A percentile compares a stretch with the other conserved stretches of the same genome.
Conservation (phyloP, 1,139 yeast species). For the Scheffersomyces cryptocercus region DNA sequence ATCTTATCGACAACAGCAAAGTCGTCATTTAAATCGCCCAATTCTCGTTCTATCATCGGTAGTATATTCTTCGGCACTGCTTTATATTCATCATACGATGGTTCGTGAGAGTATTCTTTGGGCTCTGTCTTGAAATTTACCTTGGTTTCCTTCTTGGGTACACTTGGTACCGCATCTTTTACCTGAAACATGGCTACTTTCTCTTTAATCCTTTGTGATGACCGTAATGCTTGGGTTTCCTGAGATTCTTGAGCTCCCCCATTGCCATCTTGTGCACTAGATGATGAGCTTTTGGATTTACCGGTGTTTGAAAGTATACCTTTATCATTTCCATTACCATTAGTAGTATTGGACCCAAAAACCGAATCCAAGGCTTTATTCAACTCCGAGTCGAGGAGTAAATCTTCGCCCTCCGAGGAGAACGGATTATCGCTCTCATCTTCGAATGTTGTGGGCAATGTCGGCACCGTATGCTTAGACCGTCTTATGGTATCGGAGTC, state of each 20-base stretch:
- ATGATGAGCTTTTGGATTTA: not conserved
- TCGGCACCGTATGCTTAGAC: not conserved
- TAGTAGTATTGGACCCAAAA: not conserved
- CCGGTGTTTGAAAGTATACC: not conserved
- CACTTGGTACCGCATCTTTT: not conserved
- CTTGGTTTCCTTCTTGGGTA: not conserved
- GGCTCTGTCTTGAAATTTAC: not conserved
- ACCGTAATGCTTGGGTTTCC: not conserved
- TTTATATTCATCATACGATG: slow-evolving; percentile 6
- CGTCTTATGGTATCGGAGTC: slow-evolving; percentile 5
- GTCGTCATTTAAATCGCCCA: slow-evolving; percentile 13
- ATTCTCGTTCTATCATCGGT: slow-evolving; percentile 15
- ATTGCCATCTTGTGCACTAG: not conserved
- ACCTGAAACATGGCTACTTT: not conserved
- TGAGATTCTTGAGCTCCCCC: not conserved
- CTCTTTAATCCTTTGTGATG: not conserved
- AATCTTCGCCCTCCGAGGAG: not conserved
- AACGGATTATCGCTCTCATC: not conserved
- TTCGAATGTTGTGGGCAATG: not conserved
- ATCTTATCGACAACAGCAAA: slow-evolving; percentile 14
- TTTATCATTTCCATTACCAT: no score
- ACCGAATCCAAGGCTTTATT: slow-evolving; percentile 8
- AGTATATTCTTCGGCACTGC: slow-evolving; percentile 15
- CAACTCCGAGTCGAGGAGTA: slow-evolving; percentile 10
- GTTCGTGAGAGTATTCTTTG: no score